phyloP scores from a whole-genome alignment of 306 rosid genomes.

The Styphnolobium japonicum region DNA sequence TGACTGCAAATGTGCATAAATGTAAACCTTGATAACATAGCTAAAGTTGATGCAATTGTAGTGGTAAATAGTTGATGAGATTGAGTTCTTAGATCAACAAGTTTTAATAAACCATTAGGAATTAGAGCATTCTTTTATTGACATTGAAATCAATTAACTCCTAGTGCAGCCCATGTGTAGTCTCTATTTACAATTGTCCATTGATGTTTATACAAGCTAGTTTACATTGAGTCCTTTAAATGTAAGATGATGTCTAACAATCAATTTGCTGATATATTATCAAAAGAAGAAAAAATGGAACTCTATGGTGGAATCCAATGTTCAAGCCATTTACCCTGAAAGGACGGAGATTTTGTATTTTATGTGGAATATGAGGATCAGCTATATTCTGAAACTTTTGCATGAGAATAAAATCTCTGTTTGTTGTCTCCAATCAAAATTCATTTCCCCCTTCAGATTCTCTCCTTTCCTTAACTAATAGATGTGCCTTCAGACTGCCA shows the following conservation, averaged over 20 bases:
- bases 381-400: background rate
- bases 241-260: background rate
- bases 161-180: background rate
- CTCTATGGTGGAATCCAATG: background rate
- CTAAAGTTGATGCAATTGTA: background rate
- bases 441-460: background rate
- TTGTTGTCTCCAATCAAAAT: background rate
- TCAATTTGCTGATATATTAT: background rate
- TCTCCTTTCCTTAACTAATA: background rate
- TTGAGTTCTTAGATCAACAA: background rate
- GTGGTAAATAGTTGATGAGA: conserved; percentile 3
- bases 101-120: conserved; percentile 8
- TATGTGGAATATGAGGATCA: background rate
- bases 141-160: background rate
- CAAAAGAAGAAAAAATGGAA: background rate
- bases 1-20: background rate
- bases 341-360: background rate
- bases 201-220: background rate
- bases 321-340: background rate
- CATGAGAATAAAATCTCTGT: background rate
- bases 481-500: background rate
- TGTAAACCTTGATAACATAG: conserved; percentile 3
- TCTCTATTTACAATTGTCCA: background rate
- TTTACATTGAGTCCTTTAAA: background rate
- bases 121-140: background rate